phyloP scores from a whole-genome alignment of 441 rosid genomes.

The Gossypium gossypioides region DNA sequence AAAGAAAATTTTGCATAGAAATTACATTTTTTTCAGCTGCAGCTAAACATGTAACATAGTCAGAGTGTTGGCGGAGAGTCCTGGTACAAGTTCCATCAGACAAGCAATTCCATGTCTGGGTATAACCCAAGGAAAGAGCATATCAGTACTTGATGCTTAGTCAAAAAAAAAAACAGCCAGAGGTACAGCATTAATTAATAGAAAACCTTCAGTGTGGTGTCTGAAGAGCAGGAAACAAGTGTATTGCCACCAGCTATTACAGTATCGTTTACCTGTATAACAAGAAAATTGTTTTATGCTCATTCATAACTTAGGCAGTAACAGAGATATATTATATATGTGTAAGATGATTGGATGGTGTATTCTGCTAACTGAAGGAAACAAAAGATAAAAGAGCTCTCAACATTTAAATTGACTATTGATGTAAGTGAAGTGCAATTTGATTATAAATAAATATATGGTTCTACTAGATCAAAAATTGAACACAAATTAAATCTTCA shows the following conservation, averaged over 20 bases:
- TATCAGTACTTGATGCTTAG: conserved; percentile 4
- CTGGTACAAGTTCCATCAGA: conserved; percentile 76
- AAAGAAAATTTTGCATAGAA: conserved; percentile 22
- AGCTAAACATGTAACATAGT: conserved; percentile 94
- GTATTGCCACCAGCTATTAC: conserved; percentile 71
- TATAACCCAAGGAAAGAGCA: conserved; percentile 14
- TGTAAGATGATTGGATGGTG: not conserved
- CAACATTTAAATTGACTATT: conserved; percentile 13
- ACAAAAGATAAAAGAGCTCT: not conserved
- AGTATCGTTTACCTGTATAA: conserved; percentile 76
- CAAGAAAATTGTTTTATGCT: conserved; percentile 3
- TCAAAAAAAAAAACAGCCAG: not conserved
- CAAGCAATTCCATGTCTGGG: conserved; percentile 79
- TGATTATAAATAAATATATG: not conserved
- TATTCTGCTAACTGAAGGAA: not conserved
- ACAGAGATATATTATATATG: not conserved
- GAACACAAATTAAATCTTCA: not conserved
- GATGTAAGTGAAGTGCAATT: not conserved
- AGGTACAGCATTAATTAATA: not conserved
- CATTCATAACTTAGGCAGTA: not conserved
- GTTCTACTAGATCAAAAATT: not conserved
- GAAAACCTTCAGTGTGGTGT: conserved; percentile 85
- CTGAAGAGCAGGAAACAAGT: conserved; percentile 96
- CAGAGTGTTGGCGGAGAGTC: conserved; percentile 94
- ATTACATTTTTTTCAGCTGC: conserved; percentile 89